Conservation (phyloP, 1,139 yeast genomes). For the Pichia sp. region DNA sequence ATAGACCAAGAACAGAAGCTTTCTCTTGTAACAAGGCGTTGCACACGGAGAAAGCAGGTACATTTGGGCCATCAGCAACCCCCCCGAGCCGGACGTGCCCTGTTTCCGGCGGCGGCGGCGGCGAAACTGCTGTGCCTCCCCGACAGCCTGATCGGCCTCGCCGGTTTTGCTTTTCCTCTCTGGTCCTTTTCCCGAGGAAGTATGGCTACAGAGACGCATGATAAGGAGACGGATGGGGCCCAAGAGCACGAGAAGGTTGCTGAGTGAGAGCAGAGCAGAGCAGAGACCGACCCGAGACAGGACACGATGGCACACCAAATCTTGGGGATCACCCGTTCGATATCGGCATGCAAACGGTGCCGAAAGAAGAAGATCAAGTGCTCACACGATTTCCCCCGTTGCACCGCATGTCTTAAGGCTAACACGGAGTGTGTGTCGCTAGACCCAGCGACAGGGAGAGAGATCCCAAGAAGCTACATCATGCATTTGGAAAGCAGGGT, state of each 20-base stretch:
- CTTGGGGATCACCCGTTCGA: constrained; percentile 45
- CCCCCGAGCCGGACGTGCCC: too few species aligned
- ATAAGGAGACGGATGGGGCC: too few species aligned
- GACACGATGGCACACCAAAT: constrained; percentile 10
- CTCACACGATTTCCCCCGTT: constrained; percentile 77
- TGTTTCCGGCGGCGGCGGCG: too few species aligned
- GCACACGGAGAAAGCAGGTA: too few species aligned
- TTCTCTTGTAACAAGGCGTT: too few species aligned
- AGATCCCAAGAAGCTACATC: constrained; percentile 77
- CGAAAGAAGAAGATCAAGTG: constrained; percentile 75
- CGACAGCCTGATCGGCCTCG: background rate
- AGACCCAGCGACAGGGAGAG: constrained; percentile 86
- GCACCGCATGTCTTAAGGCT: constrained; percentile 65
- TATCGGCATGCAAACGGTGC: constrained; percentile 82
- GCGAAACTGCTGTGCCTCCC: too few species aligned
- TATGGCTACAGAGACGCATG: background rate
- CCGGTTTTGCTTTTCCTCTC: background rate
- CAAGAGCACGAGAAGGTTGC: too few species aligned
- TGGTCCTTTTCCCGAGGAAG: background rate
- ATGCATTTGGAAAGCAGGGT: constrained; percentile 67
- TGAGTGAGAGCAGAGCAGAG: too few species aligned
- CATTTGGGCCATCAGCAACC: too few species aligned
- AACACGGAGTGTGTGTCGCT: constrained; percentile 73
- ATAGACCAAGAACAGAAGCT: too few species aligned
- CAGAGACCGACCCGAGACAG: background rate